phyloP scores from a whole-genome alignment of 306 rosid species.

The Quercus glauca region DNA sequence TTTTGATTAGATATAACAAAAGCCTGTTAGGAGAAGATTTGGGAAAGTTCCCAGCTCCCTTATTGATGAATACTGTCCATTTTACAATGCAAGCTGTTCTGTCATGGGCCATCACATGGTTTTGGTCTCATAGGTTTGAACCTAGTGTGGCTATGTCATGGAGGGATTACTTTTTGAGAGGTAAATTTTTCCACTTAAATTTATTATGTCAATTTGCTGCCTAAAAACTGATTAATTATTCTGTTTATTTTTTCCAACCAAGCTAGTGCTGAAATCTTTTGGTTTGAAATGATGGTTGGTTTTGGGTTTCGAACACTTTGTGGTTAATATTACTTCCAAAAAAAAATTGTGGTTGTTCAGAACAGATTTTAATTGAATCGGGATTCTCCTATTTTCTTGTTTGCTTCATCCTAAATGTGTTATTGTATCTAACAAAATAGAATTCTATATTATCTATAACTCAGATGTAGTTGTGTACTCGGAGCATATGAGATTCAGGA shows the following conservation, averaged over 20 bases:
- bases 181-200: conserved; percentile 43
- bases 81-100: conserved; percentile 88
- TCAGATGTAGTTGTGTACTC: background rate
- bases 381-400: background rate
- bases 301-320: background rate
- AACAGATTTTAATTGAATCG: background rate
- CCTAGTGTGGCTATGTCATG: conserved; percentile 72
- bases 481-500: background rate
- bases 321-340: background rate
- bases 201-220: conserved; percentile 11
- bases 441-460: background rate
- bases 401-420: background rate
- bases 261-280: background rate
- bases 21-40: conserved; percentile 82
- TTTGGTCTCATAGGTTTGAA: conserved; percentile 78
- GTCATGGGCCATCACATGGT: conserved; percentile 77
- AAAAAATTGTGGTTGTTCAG: background rate
- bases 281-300: background rate
- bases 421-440: background rate
- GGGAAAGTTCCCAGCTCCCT: conserved; percentile 98
- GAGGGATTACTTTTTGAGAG: conserved; percentile 85
- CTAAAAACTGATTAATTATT: background rate
- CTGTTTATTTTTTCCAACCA: background rate
- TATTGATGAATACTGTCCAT: conserved; percentile 86
- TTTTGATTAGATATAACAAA: conserved; percentile 82